Evolutionary conservation across 352 stramenopile genomes (phyloP), one percentile per base, ranked within the genome.

Genomic region (Blastocystis sp.): DNA sequence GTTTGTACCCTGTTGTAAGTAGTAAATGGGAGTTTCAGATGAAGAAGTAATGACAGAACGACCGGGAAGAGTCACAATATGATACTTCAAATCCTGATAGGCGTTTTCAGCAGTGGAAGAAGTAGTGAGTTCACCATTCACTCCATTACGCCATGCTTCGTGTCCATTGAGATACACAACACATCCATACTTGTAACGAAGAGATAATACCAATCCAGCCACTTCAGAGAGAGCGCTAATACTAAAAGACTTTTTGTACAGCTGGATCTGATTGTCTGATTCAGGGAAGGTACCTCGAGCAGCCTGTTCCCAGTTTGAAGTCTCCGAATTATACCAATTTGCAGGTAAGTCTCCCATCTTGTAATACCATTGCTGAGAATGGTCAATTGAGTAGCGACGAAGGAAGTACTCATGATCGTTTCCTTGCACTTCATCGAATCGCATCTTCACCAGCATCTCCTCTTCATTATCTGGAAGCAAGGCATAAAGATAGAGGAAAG

Each of bases 211-310:
- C 17, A 33, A 22, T 70, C 60, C 60, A 35, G 60, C 1, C 33
- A 70, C 33, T 30, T 35, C 11, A 44, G 4, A 40, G 1, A 70
- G 22, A 6, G 33, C 6, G n/a, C 7, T 24, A 44, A 70, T 44
- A 33, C 40, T 70, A 13, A 70, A 70, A 7, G 60, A 40, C 60
- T 70, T 70, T 24, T 70, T 70, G 60, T 70, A 70, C 13, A 70
- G 11, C 60, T 70, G 60, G 13, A 70, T 70, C 11, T 33, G 60
- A 33, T 70, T 70, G n/a, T 9, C 22, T 1, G 60, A 70, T 3
- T 1, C n/a, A 40, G 60, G 60, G 60, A 70, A 70, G 6, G 17
- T 40, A 6, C 33, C 33, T n/a, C 33, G 1, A 44, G n/a, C 33
- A 22, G 27, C 60, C 33, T 70, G 60, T 17, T 1, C 6, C 60